Evolutionary conservation across 129 eudicot genomes (phyloP), one percentile per base, ranked within the genome.

Genomic region (Lactuca saligna): DNA sequence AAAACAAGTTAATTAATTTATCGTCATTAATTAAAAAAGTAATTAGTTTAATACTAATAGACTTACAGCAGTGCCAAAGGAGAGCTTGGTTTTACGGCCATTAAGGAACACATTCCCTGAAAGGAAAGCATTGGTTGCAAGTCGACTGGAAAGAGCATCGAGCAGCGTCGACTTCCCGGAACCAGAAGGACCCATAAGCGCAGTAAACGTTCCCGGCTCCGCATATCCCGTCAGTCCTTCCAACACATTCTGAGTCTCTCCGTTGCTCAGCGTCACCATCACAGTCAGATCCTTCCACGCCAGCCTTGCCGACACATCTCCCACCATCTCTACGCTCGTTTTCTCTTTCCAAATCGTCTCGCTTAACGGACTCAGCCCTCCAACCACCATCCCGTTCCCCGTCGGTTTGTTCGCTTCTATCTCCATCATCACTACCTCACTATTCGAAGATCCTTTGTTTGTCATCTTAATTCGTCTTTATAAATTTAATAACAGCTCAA

Each of bases 181-280:
- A 17, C 99, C 99, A 16, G 99, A 94, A 0, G 99, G 99, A 11
- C 99, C 99, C 99, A 94, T 94, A 5, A 94, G 85, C 3, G 99
- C 99, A 0, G 99, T 94, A 37, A 94, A 94, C 10, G 83, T 74
- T 16, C 99, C 99, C 0, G 99, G 99, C 61, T 94, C 99, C 1
- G 99, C 99, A 56, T 85, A 94, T 0, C 99, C 99, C 7, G 93
- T 87, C 3, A 94, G 75, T 7, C 82, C 84, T 70, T 89, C 97
- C 14, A 94, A 49, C 48, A 94, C 97, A 68, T 83, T 94, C 49
- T 94, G 99, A 2, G 88, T 89, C 17, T 87, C 97, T 0, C 99
- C 99, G 75, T 83, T 89, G 54, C 87, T 71, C 3, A 94, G 76
- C 0, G 97, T 94, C 5, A 94, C 99, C 95, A 82, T 84, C 4